A percentile compares a stretch with the other conserved stretches of the same genome.
phyloP scores from a whole-genome alignment of 306 rosid genomes.

The Cicer chorassanicum region DNA sequence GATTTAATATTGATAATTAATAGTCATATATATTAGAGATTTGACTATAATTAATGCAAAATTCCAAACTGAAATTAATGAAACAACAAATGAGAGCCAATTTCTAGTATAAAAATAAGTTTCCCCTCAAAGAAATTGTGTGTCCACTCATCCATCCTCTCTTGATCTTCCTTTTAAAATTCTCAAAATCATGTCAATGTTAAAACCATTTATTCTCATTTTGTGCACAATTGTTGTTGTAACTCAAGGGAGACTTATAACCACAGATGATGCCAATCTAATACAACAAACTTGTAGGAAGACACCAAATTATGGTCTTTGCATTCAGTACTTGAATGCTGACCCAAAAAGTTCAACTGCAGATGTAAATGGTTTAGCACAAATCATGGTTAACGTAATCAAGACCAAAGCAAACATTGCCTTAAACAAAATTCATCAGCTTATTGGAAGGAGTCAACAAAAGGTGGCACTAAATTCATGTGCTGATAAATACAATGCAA shows the following conservation, averaged over 20 bases:
- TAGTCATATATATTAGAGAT: too few species aligned
- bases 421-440: background rate
- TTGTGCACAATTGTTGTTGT: background rate
- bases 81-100: too few species aligned
- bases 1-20: too few species aligned
- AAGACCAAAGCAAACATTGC: slow-evolving; percentile 45
- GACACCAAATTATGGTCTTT: slow-evolving; percentile 52
- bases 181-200: slow-evolving; percentile 1
- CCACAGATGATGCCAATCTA: background rate
- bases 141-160: too few species aligned
- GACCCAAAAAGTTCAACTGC: slow-evolving; percentile 44
- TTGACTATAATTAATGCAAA: too few species aligned
- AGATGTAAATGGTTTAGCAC: slow-evolving; percentile 47
- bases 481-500: slow-evolving; percentile 6
- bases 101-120: too few species aligned
- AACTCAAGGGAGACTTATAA: slow-evolving; percentile 9
- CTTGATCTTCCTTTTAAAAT: too few species aligned
- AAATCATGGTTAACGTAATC: slow-evolving; percentile 48
- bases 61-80: too few species aligned
- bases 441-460: background rate
- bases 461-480: slow-evolving; percentile 41
- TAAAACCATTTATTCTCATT: background rate
- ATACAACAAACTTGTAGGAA: slow-evolving; percentile 50
- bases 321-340: slow-evolving; percentile 43
- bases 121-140: too few species aligned